These are phyloP conservation scores for Calcarisporium arbuscula DNA, from an alignment of 2,329 filamentous ascomycete genomes.

Conservation along the genomic window DNA sequence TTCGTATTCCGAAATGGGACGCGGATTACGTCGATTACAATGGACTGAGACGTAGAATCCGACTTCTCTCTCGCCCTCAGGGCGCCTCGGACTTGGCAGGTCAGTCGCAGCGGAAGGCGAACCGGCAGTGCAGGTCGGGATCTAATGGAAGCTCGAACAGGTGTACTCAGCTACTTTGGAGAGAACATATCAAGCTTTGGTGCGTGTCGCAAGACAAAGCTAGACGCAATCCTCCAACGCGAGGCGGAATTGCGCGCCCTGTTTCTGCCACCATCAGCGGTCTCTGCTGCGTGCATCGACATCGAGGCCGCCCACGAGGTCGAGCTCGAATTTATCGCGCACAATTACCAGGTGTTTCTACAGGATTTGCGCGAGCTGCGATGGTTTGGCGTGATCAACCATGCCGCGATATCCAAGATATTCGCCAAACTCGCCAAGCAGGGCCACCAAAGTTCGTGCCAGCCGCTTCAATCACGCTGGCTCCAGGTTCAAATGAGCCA, in stretches of 20 bases:
- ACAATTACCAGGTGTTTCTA: slow-evolving; percentile 1
- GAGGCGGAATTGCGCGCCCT: slow-evolving; percentile 2
- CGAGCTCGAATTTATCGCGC: slow-evolving; percentile 1
- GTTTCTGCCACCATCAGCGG: slow-evolving; percentile 1
- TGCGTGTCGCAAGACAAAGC: background rate
- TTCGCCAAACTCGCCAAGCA: slow-evolving; percentile 2
- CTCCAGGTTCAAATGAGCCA: background rate
- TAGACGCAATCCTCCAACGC: background rate
- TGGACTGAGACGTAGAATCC: slow-evolving; percentile 16
- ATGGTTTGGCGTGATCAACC: slow-evolving; percentile 7
- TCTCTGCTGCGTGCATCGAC: slow-evolving; percentile 1
- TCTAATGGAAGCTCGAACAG: no score
- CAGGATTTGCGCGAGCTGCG: slow-evolving; percentile 1
- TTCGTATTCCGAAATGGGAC: slow-evolving; percentile 20
- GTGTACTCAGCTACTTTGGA: background rate
- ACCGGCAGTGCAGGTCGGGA: background rate
- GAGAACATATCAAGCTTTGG: slow-evolving; percentile 1
- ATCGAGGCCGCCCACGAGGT: slow-evolving; percentile 2
- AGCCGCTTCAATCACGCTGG: background rate
- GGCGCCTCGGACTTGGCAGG: background rate
- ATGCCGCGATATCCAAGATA: slow-evolving; percentile 1
- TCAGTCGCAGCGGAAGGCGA: background rate
- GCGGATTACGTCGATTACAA: slow-evolving; percentile 21
- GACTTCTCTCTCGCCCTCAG: slow-evolving; percentile 2
- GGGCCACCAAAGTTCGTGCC: background rate